Conservation (phyloP, 148 eudicot species). For the Hydrangea macrophylla region DNA sequence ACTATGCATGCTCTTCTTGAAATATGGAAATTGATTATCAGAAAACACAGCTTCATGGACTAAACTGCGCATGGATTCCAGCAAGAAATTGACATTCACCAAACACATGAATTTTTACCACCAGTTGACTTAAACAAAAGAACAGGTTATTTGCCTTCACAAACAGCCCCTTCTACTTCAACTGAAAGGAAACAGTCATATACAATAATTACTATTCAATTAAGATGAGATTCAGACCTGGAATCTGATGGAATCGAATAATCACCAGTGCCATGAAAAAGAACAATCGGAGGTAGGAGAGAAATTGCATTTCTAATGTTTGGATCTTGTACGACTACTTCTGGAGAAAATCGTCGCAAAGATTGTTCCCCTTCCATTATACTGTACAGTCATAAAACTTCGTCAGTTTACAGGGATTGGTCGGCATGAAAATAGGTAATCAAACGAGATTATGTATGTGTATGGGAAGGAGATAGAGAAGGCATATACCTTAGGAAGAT, state of each 20-base stretch:
- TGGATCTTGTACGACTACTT: conserved; percentile 75
- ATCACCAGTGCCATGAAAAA: conserved; percentile 94
- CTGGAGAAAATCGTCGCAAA: conserved; percentile 69
- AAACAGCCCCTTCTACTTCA: not conserved
- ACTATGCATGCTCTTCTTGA: too few relatives aligned
- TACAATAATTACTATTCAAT: not conserved
- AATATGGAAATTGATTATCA: too few relatives aligned
- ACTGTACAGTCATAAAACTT: conserved; percentile 33
- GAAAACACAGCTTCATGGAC: too few relatives aligned
- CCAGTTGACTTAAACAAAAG: too few relatives aligned
- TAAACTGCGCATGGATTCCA: too few relatives aligned
- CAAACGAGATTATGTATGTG: not conserved
- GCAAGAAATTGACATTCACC: too few relatives aligned
- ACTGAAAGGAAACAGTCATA: not conserved
- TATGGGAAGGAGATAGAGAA: not conserved
- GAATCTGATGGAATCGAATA: conserved; percentile 84
- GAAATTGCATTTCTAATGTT: conserved; percentile 52
- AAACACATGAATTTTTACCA: too few relatives aligned
- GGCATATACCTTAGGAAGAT: conserved; percentile 67
- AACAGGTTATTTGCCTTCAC: too few relatives aligned
- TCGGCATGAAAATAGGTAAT: not conserved
- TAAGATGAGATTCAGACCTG: conserved; percentile 47
- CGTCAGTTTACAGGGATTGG: too few relatives aligned
- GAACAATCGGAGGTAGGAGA: conserved; percentile 65
- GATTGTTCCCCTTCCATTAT: conserved; percentile 96